phyloP scores from a whole-genome alignment of 1,284 basidiomycete genomes.

The Inonotus obliquus region DNA sequence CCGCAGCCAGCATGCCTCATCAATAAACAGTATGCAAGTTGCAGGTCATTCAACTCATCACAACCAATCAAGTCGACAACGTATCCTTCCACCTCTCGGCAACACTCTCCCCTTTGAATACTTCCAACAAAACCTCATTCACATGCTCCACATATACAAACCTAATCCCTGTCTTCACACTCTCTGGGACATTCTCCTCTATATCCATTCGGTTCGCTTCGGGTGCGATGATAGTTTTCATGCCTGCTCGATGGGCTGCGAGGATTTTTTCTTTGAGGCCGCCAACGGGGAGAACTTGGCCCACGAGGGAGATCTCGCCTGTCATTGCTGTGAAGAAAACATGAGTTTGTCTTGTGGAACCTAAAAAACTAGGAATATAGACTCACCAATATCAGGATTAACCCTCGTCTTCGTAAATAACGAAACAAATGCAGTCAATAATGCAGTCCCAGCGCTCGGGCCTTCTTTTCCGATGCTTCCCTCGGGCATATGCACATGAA shows the following conservation, averaged over 20 bases:
- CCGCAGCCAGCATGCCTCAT: too few species aligned
- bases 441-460: slow-evolving; percentile 92
- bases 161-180: slow-evolving; percentile 89
- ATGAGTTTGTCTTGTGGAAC: slow-evolving; percentile 9
- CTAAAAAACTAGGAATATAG: neutral
- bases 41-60: too few species aligned
- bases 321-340: slow-evolving; percentile 71
- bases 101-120: slow-evolving; percentile 63
- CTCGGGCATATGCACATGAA: slow-evolving; percentile 96
- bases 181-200: slow-evolving; percentile 92
- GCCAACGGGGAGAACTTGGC: slow-evolving; percentile 90
- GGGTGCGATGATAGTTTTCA: slow-evolving; percentile 87
- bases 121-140: slow-evolving; percentile 80
- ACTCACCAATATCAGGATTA: slow-evolving; percentile 80
- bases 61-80: slow-evolving; percentile 3
- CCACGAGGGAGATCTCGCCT: slow-evolving; percentile 89
- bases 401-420: slow-evolving; percentile 83
- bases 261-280: slow-evolving; percentile 95
- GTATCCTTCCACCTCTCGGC: slow-evolving; percentile 68
- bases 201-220: slow-evolving; percentile 87
- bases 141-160: slow-evolving; percentile 94
- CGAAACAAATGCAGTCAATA: slow-evolving; percentile 87
- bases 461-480: slow-evolving; percentile 98
- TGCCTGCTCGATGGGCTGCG: slow-evolving; percentile 89
- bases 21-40: too few species aligned